These are phyloP conservation scores for Pelargonium fulgidum DNA, from an alignment of 441 rosid species.

Conservation along the genomic window DNA sequence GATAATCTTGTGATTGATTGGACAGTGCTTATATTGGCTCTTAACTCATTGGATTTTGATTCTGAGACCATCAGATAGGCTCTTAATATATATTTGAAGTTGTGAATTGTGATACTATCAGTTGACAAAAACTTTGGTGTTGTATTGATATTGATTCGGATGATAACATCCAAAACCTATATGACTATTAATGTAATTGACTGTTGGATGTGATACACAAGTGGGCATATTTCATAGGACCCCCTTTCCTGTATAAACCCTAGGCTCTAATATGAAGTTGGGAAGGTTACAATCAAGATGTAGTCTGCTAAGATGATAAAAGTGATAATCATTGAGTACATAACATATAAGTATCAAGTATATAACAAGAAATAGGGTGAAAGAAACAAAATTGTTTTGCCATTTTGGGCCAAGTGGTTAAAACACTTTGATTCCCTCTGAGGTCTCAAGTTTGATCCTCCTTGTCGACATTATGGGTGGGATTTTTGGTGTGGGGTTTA, in stretches of 20 bases:
- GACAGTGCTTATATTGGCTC: background rate
- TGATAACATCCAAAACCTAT: background rate
- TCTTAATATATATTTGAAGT: no score
- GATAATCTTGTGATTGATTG: background rate
- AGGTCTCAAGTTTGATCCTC: no score
- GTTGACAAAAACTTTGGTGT: no score
- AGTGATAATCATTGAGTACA: background rate
- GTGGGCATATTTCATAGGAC: background rate
- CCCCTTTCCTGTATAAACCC: background rate
- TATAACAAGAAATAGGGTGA: no score
- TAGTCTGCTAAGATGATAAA: background rate
- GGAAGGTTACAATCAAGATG: background rate
- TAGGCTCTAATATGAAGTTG: background rate
- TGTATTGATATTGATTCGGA: background rate
- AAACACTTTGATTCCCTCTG: no score
- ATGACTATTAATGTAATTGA: background rate
- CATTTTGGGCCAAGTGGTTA: no score
- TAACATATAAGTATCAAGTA: background rate
- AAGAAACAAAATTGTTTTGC: no score
- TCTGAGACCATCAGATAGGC: no score
- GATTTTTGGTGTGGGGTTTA: no score
- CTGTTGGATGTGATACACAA: background rate
- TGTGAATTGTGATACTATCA: no score
- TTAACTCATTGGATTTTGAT: no score
- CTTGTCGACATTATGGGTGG: no score